phyloP scores from a whole-genome alignment of 768 basidiomycete genomes.

The Trametes gibbosa region DNA sequence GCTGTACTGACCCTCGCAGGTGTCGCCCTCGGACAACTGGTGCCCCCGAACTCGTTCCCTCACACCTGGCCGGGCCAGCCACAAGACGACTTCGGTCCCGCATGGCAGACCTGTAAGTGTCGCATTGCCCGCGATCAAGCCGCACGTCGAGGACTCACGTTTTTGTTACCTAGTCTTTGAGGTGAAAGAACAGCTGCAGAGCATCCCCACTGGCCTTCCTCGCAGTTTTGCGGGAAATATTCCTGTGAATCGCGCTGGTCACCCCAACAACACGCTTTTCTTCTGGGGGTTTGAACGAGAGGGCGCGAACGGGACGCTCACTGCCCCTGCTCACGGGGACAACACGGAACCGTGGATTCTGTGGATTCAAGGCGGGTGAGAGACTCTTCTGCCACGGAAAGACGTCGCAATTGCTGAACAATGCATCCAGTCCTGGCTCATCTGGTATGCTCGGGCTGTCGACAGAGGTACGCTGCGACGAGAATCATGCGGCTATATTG shows the following conservation, averaged over 20 bases:
- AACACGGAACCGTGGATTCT: constrained; percentile 62
- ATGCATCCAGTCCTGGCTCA: constrained; percentile 49
- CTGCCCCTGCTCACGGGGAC: constrained; percentile 30
- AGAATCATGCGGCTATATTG: too few relatives aligned
- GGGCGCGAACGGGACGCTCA: constrained; percentile 41
- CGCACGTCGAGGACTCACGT: too few relatives aligned
- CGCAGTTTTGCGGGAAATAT: constrained; percentile 32
- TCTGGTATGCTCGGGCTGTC: constrained; percentile 66
- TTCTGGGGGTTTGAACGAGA: constrained; percentile 31
- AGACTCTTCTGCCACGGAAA: not conserved
- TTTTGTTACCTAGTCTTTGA: constrained; percentile 24
- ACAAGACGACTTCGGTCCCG: constrained; percentile 18
- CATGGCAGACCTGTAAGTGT: constrained; percentile 25
- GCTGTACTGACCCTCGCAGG: not conserved
- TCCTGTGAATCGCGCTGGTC: constrained; percentile 25
- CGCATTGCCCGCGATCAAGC: not conserved
- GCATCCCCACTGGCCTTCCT: constrained; percentile 22
- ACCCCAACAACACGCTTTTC: constrained; percentile 33
- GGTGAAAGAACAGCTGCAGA: constrained; percentile 27
- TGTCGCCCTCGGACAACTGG: not conserved
- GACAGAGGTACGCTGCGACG: constrained; percentile 41
- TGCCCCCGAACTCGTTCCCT: constrained; percentile 23
- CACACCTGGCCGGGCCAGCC: constrained; percentile 27
- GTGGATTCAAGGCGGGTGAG: constrained; percentile 70
- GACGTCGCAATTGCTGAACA: not conserved